Evolutionary conservation across 495 filamentous ascomycete genomes (phyloP), one percentile per base, ranked within the genome.

Genomic region (Penicillium argentinense): DNA sequence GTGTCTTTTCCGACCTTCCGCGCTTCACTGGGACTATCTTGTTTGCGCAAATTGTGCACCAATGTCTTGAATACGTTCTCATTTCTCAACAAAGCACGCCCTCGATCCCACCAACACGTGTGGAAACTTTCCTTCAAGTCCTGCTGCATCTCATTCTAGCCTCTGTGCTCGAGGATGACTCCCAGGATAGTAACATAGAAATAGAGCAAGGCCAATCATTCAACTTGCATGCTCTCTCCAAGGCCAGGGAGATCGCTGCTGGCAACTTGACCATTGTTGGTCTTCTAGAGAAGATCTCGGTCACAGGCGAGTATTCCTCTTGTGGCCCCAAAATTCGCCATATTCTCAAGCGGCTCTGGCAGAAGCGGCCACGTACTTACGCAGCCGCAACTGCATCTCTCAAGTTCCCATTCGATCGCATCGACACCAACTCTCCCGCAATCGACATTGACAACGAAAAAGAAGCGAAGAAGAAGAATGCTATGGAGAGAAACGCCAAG

Each of bases 41-140:
- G 45, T 99, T 99, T 58, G 85, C 86, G 3, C 92, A 97, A 62
- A 81, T 97, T 40, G 82, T 96, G 25, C 92, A 89, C 64, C 91
- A 92, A 65, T 87, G 87, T 27, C 75, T 99, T 4, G 76, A 86
- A 32, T 96, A 92, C 60, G 76, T 84, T 5, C 68, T 91, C 13
- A 78, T 80, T 17, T 82, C 80, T 29, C 78, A 82, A 43, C 71
- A 76, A 18, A 69, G 79, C 9, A 88, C 84, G 1, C 85, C 87
- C 3, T 75, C 69, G 19, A 86, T 96, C 27, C 90, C 87, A 18
- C 70, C 74, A 6, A 95, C 91, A 3, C 77, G 92, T 28, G 75
- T 97, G 22, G 93, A 99, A 64, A 86, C 87, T 3, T 97, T 93
- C 74, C 63, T 97, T 25, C 91, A 97, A 57, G 85, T 96, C 24